Evolutionary conservation across 2,329 filamentous ascomycete species (phyloP).

Genomic region (Ambrosiella cleistominuta): DNA sequence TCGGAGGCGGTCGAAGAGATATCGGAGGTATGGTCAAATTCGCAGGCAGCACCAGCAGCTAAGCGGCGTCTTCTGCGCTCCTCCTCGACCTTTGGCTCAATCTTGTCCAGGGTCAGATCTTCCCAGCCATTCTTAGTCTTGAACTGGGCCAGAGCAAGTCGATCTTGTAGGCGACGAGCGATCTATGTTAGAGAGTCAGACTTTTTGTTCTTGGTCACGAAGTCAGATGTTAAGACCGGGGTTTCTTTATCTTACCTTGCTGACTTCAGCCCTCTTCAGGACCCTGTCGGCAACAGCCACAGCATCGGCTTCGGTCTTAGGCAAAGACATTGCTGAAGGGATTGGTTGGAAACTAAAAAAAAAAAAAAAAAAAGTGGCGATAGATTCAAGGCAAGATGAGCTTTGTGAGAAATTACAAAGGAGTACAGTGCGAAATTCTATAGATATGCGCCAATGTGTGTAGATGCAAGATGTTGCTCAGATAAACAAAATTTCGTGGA

Average conservation of each 20-base stretch:
- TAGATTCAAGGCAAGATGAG: too few species aligned
- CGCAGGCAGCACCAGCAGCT: slow-evolving; percentile 19
- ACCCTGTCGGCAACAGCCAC: slow-evolving; percentile 51
- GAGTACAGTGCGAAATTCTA: neutral
- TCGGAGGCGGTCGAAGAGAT: slow-evolving; percentile 74
- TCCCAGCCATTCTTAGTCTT: slow-evolving; percentile 95
- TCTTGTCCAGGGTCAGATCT: slow-evolving; percentile 66
- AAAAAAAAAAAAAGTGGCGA: too few species aligned
- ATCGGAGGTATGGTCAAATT: slow-evolving; percentile 65
- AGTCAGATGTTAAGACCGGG: neutral
- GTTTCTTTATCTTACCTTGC: slow-evolving; percentile 41
- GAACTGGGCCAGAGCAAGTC: slow-evolving; percentile 87
- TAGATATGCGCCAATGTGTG: neutral
- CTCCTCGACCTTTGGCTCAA: slow-evolving; percentile 70
- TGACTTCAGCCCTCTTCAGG: slow-evolving; percentile 55
- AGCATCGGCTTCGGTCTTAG: slow-evolving; percentile 32
- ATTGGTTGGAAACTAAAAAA: neutral
- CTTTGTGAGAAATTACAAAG: too few species aligned
- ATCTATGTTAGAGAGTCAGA: slow-evolving; percentile 39
- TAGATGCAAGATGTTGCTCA: neutral
- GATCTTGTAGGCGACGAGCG: slow-evolving; percentile 79
- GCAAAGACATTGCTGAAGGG: slow-evolving; percentile 41
- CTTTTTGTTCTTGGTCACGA: neutral
- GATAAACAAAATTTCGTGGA: neutral
- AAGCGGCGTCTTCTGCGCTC: slow-evolving; percentile 58